A percentile compares a stretch with the other conserved stretches of the same genome.
Conservation (phyloP, 805 yeast species). For the Saccharomycopsis fibuligera region DNA sequence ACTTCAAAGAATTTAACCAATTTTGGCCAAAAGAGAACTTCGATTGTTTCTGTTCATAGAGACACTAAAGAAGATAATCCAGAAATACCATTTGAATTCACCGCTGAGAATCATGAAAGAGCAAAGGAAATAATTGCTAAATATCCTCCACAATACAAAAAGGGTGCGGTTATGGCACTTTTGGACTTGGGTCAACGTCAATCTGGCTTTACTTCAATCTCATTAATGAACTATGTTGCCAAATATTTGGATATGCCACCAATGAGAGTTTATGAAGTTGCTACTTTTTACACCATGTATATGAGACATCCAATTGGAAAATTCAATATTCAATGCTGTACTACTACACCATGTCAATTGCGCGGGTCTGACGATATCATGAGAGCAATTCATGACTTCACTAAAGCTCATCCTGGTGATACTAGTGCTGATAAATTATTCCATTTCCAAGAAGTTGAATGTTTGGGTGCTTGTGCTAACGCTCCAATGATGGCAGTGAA, state of each 20-base stretch:
- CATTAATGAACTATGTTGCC: slow-evolving; percentile 88
- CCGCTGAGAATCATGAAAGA: slow-evolving; percentile 51
- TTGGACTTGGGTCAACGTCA: slow-evolving; percentile 85
- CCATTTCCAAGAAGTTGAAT: slow-evolving; percentile 83
- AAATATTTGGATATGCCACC: slow-evolving; percentile 82
- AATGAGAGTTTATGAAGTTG: slow-evolving; percentile 90
- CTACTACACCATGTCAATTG: slow-evolving; percentile 85
- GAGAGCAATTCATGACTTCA: slow-evolving; percentile 55
- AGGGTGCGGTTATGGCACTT: slow-evolving; percentile 83
- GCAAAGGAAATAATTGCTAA: slow-evolving; percentile 72
- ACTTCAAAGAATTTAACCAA: not conserved
- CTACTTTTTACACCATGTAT: slow-evolving; percentile 89
- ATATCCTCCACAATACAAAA: slow-evolving; percentile 82
- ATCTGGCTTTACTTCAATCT: slow-evolving; percentile 75
- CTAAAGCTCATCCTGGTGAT: slow-evolving; percentile 67
- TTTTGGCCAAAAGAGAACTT: slow-evolving; percentile 16
- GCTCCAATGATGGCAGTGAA: slow-evolving; percentile 85
- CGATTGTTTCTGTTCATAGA: slow-evolving; percentile 50
- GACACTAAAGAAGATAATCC: slow-evolving; percentile 64
- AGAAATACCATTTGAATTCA: slow-evolving; percentile 65
- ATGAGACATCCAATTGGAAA: slow-evolving; percentile 83
- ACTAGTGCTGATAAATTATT: slow-evolving; percentile 70
- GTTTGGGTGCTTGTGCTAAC: slow-evolving; percentile 88
- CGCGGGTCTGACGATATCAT: slow-evolving; percentile 78
- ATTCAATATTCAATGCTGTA: slow-evolving; percentile 77